Evolutionary conservation across 192 early-diverging fungal species (phyloP).

Genomic region (Rhizophagus clarus): DNA sequence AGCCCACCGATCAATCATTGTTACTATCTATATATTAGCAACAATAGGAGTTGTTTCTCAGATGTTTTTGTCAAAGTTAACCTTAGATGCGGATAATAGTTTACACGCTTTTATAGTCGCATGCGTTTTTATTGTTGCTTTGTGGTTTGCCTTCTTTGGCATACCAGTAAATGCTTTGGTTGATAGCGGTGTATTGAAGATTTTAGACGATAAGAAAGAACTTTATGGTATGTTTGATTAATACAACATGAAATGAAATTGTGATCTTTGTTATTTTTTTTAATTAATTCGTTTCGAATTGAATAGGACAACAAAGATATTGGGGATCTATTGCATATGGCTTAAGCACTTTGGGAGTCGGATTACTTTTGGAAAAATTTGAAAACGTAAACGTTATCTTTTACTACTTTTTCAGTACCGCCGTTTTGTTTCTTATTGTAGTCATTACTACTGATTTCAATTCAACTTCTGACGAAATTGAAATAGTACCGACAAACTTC

Average conservation of each 20-base stretch:
- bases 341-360: constrained; percentile 31
- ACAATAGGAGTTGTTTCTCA: constrained; percentile 44
- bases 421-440: constrained; percentile 38
- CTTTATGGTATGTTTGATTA: constrained; percentile 39
- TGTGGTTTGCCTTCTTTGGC: constrained; percentile 52
- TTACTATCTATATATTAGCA: constrained; percentile 43
- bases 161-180: constrained; percentile 48
- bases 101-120: constrained; percentile 28
- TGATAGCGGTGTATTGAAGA: constrained; percentile 50
- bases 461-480: constrained; percentile 16
- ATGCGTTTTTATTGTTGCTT: constrained; percentile 39
- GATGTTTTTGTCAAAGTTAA: constrained; percentile 40
- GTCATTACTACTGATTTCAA: constrained; percentile 42
- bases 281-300: neutral
- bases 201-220: constrained; percentile 46
- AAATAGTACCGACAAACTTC: neutral
- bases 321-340: constrained; percentile 50
- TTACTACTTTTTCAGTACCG: constrained; percentile 43
- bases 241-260: neutral
- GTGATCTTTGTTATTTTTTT: constrained; percentile 29
- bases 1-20: constrained; percentile 45
- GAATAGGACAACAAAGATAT: constrained; percentile 44
- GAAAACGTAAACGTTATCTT: constrained; percentile 47
- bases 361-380: constrained; percentile 38
- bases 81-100: constrained; percentile 23